A percentile compares a stretch with the other conserved stretches of the same genome.
Conservation (phyloP, 192 early-diverging fungal genomes). For the Umbelopsis ramanniana region DNA sequence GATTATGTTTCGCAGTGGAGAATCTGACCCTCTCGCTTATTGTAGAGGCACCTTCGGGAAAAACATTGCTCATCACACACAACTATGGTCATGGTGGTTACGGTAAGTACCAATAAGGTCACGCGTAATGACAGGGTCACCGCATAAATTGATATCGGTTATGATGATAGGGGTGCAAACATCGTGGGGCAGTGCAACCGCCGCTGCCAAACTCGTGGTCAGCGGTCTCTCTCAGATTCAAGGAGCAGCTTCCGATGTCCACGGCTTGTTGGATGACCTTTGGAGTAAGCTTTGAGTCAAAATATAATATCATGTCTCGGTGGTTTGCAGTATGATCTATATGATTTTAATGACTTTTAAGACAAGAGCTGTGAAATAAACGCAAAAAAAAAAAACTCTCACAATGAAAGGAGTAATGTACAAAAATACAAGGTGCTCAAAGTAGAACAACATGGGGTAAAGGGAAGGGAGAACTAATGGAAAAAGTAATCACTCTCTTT, state of each 20-base stretch:
- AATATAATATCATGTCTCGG: background rate
- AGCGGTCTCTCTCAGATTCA: background rate
- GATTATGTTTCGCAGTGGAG: too few species aligned
- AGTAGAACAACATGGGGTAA: slow-evolving; percentile 8
- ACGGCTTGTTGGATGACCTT: background rate
- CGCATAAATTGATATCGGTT: background rate
- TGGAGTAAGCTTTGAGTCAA: slow-evolving; percentile 2
- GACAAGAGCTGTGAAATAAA: background rate
- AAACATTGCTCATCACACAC: slow-evolving; percentile 52
- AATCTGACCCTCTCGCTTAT: too few species aligned
- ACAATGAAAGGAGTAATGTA: slow-evolving; percentile 9
- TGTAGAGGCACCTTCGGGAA: slow-evolving; percentile 20
- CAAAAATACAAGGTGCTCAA: slow-evolving; percentile 15
- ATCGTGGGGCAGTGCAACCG: slow-evolving; percentile 10
- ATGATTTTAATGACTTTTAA: background rate
- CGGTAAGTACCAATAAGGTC: background rate
- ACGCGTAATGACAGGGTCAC: background rate
- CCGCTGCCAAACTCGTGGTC: background rate
- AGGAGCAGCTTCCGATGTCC: background rate
- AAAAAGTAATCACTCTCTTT: slow-evolving; percentile 90
- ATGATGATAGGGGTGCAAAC: background rate
- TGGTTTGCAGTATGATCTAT: slow-evolving; percentile 9
- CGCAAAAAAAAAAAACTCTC: background rate
- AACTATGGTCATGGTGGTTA: slow-evolving; percentile 65
- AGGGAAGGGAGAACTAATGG: slow-evolving; percentile 59